Evolutionary conservation across 2,329 filamentous ascomycete genomes (phyloP).

Genomic region (Malbranchea zuffiana): DNA sequence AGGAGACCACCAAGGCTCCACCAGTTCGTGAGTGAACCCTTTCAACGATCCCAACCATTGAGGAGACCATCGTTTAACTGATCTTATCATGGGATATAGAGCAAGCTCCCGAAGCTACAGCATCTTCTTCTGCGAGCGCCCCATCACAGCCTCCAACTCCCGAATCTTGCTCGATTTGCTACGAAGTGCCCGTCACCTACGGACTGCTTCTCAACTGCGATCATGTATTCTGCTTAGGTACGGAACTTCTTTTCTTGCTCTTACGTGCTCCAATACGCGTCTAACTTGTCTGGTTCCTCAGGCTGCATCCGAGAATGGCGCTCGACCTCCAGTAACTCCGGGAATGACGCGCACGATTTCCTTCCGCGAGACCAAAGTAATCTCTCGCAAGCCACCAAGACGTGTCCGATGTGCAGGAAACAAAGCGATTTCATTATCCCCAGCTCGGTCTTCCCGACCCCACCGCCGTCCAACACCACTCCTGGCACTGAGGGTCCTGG

Average conservation of each 20-base stretch:
- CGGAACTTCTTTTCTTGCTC: slow-evolving; percentile 1
- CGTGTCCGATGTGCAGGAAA: slow-evolving; percentile 22
- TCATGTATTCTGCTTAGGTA: slow-evolving; percentile 24
- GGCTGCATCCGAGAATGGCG: slow-evolving; percentile 23
- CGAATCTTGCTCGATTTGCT: slow-evolving; percentile 22
- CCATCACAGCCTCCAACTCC: background rate
- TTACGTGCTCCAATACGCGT: background rate
- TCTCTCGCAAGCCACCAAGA: slow-evolving; percentile 18
- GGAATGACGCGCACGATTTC: slow-evolving; percentile 13
- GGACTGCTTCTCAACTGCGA: slow-evolving; percentile 21
- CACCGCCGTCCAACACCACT: slow-evolving; percentile 7
- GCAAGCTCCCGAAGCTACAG: background rate
- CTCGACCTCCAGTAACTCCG: slow-evolving; percentile 15
- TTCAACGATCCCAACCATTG: background rate
- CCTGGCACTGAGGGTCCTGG: background rate
- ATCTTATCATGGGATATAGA: too few relatives aligned
- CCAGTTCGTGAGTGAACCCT: background rate
- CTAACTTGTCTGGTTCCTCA: slow-evolving; percentile 10
- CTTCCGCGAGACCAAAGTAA: slow-evolving; percentile 5
- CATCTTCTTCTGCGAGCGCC: background rate
- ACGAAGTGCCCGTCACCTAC: slow-evolving; percentile 20
- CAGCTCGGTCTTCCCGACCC: slow-evolving; percentile 19
- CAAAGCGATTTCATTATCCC: slow-evolving; percentile 22
- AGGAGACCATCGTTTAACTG: background rate
- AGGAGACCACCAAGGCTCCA: slow-evolving; percentile 1